phyloP scores from a whole-genome alignment of 202 grass and related monocot genomes.

The Carex arenaria region DNA sequence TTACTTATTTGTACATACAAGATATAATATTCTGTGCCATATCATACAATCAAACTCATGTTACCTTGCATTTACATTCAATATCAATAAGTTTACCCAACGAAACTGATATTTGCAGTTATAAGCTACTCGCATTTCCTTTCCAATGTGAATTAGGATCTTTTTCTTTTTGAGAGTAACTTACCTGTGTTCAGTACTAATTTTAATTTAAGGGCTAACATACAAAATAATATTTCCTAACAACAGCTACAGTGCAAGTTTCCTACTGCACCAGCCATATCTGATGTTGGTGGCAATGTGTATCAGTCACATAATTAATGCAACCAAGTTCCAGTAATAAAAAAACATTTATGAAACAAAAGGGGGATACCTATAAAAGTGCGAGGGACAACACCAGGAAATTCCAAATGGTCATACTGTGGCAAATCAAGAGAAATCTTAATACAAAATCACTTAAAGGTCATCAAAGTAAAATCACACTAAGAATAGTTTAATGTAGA shows the following conservation, averaged over 20 bases:
- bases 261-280: background rate
- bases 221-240: background rate
- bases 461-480: conserved; percentile 11
- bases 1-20: background rate
- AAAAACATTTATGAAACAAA: conserved; percentile 7
- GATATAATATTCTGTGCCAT: background rate
- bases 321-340: background rate
- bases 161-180: background rate
- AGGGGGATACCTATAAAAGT: conserved; percentile 82
- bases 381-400: conserved; percentile 91
- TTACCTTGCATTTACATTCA: background rate
- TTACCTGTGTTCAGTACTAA: background rate
- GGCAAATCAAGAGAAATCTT: conserved; percentile 17
- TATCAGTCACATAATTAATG: background rate
- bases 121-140: background rate
- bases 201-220: background rate
- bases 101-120: background rate
- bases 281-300: background rate
- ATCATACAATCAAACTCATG: background rate
- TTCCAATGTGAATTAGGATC: background rate
- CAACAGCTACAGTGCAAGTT: background rate
- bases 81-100: background rate
- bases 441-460: background rate
- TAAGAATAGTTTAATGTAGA: background rate
- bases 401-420: conserved; percentile 92